Evolutionary conservation across 176 grass and related monocot species (phyloP).

Genomic region (Carex cristatella): DNA sequence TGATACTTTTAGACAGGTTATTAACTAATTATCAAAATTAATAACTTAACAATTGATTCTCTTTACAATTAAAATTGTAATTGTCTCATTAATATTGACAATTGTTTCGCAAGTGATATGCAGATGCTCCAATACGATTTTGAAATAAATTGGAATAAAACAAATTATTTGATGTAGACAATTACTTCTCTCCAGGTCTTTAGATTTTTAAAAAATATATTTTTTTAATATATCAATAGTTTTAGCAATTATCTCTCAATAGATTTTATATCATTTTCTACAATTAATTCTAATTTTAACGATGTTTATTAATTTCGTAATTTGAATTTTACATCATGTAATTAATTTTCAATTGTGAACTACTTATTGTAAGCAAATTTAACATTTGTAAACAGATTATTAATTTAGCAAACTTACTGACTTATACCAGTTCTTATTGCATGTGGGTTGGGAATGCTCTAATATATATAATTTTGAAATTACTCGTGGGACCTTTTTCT

Average conservation of each 20-base stretch:
- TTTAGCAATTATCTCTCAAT: neutral
- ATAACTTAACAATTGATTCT: too few species aligned
- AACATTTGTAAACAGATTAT: neutral
- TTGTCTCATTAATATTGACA: neutral
- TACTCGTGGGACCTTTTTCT: neutral
- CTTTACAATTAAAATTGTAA: neutral
- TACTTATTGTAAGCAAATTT: neutral
- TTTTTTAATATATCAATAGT: neutral
- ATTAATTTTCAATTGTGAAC: neutral
- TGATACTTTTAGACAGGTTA: neutral
- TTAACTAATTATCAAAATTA: neutral
- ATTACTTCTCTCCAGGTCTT: conserved; percentile 8
- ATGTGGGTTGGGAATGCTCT: neutral
- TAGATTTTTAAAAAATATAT: neutral
- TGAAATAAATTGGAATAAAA: neutral
- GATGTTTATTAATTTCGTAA: neutral
- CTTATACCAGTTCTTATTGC: too few species aligned
- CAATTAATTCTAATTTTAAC: neutral
- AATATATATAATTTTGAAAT: neutral
- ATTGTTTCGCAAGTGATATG: neutral
- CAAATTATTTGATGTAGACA: neutral
- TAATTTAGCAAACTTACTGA: neutral
- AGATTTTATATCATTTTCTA: too few species aligned
- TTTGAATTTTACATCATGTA: neutral
- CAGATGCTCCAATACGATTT: neutral